Percentiles rank a stretch among this genome's conserved stretches.
Evolutionary conservation across 2,329 filamentous ascomycete species (phyloP).

Genomic region (Lachnellula hyalina): DNA sequence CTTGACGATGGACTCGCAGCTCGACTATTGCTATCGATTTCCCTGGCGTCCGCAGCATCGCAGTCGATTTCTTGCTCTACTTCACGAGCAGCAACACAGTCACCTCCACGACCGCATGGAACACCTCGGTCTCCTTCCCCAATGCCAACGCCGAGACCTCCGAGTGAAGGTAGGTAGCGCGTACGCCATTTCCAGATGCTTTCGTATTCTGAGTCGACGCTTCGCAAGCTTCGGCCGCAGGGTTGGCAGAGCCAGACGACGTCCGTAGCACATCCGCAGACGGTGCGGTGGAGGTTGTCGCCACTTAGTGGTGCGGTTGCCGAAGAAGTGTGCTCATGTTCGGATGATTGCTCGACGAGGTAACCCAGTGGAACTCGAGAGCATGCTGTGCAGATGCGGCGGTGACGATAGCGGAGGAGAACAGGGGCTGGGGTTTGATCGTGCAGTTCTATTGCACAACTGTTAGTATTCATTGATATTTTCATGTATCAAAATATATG

Average conservation of each 20-base stretch:
- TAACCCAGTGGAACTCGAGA: constrained; percentile 61
- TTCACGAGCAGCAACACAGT: constrained; percentile 70
- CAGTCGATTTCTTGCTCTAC: constrained; percentile 83
- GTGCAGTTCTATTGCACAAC: constrained; percentile 67
- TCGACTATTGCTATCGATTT: constrained; percentile 20
- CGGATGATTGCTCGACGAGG: constrained; percentile 32
- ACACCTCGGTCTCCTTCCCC: constrained; percentile 86
- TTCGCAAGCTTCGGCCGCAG: constrained; percentile 68
- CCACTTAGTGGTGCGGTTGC: constrained; percentile 41
- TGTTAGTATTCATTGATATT: constrained; percentile 52
- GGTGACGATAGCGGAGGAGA: constrained; percentile 67
- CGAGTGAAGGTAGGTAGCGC: constrained; percentile 75
- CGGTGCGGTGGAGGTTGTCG: constrained; percentile 27
- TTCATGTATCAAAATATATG: constrained; percentile 45
- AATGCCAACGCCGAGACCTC: constrained; percentile 77
- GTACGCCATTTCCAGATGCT: constrained; percentile 85
- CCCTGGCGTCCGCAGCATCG: constrained; percentile 66
- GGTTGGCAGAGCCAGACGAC: constrained; percentile 81
- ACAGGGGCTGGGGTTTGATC: constrained; percentile 69
- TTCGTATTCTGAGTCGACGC: constrained; percentile 53
- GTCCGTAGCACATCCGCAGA: constrained; percentile 36
- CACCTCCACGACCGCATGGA: constrained; percentile 72
- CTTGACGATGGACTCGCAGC: constrained; percentile 20
- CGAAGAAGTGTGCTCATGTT: constrained; percentile 35
- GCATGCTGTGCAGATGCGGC: constrained; percentile 74